Percentiles rank a stretch among this genome's conserved stretches.
phyloP scores from a whole-genome alignment of 1,284 basidiomycete genomes.

The Marasmius tenuissimus region DNA sequence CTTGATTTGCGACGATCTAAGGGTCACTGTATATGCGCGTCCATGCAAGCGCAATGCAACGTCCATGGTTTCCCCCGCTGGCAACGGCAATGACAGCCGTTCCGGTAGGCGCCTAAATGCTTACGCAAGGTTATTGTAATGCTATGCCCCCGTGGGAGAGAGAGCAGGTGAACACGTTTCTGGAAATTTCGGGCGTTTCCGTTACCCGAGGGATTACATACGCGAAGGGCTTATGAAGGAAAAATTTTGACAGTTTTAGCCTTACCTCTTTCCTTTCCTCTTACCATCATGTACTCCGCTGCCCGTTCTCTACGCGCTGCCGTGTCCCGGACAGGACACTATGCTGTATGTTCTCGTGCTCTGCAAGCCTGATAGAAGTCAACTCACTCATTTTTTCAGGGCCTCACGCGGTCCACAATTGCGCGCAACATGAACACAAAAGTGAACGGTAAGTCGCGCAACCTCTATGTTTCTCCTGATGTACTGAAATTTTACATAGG shows the following conservation, averaged over 20 bases:
- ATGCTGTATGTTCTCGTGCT: slow-evolving; percentile 45
- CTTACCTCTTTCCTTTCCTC: slow-evolving; percentile 32
- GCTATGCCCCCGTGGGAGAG: too few species aligned
- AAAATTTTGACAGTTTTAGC: slow-evolving; percentile 6
- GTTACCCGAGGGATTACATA: slow-evolving; percentile 7
- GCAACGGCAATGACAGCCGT: too few species aligned
- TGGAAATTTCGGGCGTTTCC: slow-evolving; percentile 6
- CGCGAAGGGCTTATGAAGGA: background rate
- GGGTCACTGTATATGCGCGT: too few species aligned
- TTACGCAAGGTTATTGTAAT: too few species aligned
- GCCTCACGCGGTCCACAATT: slow-evolving; percentile 66
- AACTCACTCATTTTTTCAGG: slow-evolving; percentile 36
- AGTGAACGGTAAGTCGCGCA: slow-evolving; percentile 59
- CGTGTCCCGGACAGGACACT: slow-evolving; percentile 60
- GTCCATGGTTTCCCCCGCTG: too few species aligned
- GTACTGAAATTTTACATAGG: slow-evolving; percentile 37
- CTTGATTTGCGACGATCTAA: background rate
- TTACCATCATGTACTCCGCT: slow-evolving; percentile 62
- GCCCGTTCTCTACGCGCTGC: slow-evolving; percentile 61
- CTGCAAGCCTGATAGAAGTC: background rate
- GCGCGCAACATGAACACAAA: slow-evolving; percentile 84
- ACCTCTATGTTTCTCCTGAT: background rate
- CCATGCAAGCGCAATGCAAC: too few species aligned
- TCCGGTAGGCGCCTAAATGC: too few species aligned
- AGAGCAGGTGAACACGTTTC: background rate